These are phyloP conservation scores for Penicillium brevicompactum DNA, from an alignment of 2,329 filamentous ascomycete species.

Conservation along the genomic window DNA sequence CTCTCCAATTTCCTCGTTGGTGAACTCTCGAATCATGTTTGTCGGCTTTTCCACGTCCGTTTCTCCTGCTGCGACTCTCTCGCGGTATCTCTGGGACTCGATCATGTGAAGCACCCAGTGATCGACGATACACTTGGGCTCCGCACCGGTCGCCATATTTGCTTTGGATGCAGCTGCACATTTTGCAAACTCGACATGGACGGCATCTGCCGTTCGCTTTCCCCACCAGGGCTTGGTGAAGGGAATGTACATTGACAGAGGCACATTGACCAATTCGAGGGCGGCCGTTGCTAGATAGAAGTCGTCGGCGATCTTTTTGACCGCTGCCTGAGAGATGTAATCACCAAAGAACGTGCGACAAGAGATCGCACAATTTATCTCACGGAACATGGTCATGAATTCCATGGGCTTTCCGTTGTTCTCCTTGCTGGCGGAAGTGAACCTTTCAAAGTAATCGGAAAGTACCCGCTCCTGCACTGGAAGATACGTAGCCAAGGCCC, in stretches of 20 bases:
- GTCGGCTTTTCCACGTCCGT: conserved; percentile 52
- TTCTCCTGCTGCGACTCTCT: conserved; percentile 69
- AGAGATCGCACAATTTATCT: conserved; percentile 85
- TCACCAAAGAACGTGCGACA: conserved; percentile 88
- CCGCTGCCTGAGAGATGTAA: conserved; percentile 81
- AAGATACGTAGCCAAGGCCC: conserved; percentile 78
- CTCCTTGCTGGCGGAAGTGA: conserved; percentile 69
- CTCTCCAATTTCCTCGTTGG: conserved; percentile 52
- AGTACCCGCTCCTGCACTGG: conserved; percentile 88
- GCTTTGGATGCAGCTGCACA: conserved; percentile 85
- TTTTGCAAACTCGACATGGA: conserved; percentile 77
- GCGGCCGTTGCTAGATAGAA: conserved; percentile 91
- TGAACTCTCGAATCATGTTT: conserved; percentile 55
- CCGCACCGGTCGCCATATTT: conserved; percentile 76
- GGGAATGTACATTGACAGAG: conserved; percentile 72
- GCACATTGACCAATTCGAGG: conserved; percentile 90
- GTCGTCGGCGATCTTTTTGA: conserved; percentile 88
- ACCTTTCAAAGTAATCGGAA: conserved; percentile 74
- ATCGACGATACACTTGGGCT: conserved; percentile 83
- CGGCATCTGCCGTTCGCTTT: conserved; percentile 83
- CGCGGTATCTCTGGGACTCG: conserved; percentile 72
- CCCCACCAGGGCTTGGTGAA: conserved; percentile 90
- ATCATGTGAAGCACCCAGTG: conserved; percentile 83
- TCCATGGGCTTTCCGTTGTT: conserved; percentile 68
- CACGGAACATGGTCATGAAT: conserved; percentile 83